Percentiles rank a stretch among this genome's conserved stretches.
Conservation (phyloP, 176 grass and related monocot species). For the Carex littledalei region DNA sequence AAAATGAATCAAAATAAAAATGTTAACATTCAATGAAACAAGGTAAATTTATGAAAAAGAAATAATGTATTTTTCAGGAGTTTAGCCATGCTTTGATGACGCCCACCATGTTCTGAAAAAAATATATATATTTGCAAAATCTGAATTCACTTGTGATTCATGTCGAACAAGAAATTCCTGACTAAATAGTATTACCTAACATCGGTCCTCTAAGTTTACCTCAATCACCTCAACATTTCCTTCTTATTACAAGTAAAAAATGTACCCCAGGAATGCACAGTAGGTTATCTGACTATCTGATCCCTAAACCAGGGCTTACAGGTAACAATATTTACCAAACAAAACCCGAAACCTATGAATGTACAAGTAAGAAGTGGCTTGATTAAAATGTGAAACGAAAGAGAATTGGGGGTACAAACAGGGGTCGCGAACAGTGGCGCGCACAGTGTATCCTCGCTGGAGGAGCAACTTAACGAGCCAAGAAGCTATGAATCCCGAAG, state of each 20-base stretch:
- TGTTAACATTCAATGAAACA: not conserved
- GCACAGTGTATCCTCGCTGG: conserved; percentile 41
- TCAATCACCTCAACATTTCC: not conserved
- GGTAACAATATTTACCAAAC: not conserved
- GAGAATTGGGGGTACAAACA: conserved; percentile 11
- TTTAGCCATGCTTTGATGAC: not conserved
- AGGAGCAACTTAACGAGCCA: conserved; percentile 61
- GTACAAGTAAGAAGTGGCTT: not conserved
- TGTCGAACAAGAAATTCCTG: not conserved
- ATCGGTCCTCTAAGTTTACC: not conserved
- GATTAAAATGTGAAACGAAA: not conserved
- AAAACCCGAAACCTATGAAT: not conserved
- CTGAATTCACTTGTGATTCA: not conserved
- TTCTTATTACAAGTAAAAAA: not conserved
- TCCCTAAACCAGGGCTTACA: not conserved
- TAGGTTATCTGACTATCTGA: not conserved
- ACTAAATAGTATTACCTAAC: not conserved
- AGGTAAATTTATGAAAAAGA: not conserved
- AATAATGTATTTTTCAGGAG: not conserved
- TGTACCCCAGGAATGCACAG: not conserved
- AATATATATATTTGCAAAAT: not conserved
- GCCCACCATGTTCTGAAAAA: not conserved
- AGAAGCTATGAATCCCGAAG: conserved; percentile 44
- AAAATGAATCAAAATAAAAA: not conserved
- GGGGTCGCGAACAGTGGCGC: conserved; percentile 55